phyloP scores from a whole-genome alignment of 176 grass and related monocot species.

The Oryza meridionalis region DNA sequence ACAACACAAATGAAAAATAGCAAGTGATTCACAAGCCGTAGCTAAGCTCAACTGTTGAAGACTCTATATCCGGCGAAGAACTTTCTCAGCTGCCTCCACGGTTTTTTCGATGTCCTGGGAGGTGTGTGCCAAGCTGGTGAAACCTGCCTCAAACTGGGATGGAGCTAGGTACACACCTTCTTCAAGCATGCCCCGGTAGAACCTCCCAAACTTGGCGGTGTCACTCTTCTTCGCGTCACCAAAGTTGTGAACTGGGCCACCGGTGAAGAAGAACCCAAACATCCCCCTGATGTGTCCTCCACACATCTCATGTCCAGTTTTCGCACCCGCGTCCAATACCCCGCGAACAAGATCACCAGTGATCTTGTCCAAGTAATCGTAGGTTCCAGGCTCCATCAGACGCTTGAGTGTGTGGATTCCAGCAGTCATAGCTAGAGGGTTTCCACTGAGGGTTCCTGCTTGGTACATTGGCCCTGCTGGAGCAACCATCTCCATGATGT shows the following conservation, averaged over 20 bases:
- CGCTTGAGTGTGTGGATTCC: constrained; percentile 92
- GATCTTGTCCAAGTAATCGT: constrained; percentile 90
- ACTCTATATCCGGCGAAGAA: constrained; percentile 69
- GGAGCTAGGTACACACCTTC: constrained; percentile 96
- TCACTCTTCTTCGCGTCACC: constrained; percentile 87
- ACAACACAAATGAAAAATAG: constrained; percentile 32
- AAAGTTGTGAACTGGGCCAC: constrained; percentile 85
- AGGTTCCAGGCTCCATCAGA: constrained; percentile 71
- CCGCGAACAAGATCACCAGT: constrained; percentile 73
- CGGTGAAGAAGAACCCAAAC: constrained; percentile 89
- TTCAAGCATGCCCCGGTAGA: constrained; percentile 91
- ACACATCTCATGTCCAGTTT: constrained; percentile 85
- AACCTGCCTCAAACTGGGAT: constrained; percentile 93
- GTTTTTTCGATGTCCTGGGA: constrained; percentile 79
- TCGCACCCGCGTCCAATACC: constrained; percentile 73
- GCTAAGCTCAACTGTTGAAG: not conserved
- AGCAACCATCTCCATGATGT: constrained; percentile 97
- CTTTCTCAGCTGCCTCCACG: constrained; percentile 79
- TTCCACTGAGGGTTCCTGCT: constrained; percentile 96
- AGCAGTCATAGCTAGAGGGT: constrained; percentile 97
- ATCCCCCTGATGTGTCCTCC: constrained; percentile 91
- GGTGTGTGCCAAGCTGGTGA: constrained; percentile 93
- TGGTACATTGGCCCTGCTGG: constrained; percentile 98
- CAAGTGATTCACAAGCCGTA: not conserved
- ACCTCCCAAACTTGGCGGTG: constrained; percentile 82